Percentiles rank a stretch among this genome's conserved stretches.
Conservation (phyloP, 352 stramenopile genomes). For the Aphanomyces euteiches region DNA sequence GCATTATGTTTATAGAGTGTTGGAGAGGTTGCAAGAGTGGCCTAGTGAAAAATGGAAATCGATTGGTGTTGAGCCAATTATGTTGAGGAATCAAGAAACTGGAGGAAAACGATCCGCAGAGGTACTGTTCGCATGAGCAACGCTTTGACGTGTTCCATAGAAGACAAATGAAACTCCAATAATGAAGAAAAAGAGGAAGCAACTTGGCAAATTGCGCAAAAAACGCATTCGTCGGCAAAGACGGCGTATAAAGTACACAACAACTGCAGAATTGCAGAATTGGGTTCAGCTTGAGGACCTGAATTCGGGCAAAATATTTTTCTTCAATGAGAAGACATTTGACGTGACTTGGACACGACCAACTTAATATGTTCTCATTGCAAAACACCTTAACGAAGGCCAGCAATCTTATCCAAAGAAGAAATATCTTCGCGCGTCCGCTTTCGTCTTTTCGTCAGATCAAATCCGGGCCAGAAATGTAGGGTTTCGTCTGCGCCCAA, state of each 20-base stretch:
- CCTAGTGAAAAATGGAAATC: not conserved
- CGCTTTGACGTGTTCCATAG: not conserved
- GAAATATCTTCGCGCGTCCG: not conserved
- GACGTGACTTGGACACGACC: constrained; percentile 29
- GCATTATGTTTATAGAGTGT: constrained; percentile 9
- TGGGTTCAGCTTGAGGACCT: constrained; percentile 29
- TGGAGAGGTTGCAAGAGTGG: constrained; percentile 12
- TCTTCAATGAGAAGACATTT: constrained; percentile 37
- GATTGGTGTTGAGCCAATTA: constrained; percentile 5
- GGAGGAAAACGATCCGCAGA: not conserved
- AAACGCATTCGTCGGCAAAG: constrained; percentile 6
- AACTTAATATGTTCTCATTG: constrained; percentile 1
- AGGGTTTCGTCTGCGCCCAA: constrained; percentile 11
- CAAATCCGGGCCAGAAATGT: constrained; percentile 15
- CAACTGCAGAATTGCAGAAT: constrained; percentile 20
- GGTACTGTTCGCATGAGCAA: not conserved
- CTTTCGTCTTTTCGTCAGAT: not conserved
- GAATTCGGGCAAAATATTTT: constrained; percentile 32
- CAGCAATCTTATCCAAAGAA: too few species aligned
- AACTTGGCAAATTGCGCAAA: constrained; percentile 2
- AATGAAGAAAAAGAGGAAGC: not conserved
- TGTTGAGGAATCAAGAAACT: not conserved
- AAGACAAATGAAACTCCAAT: not conserved
- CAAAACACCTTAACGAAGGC: not conserved
- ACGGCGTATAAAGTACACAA: not conserved